Percentiles rank a stretch among this genome's conserved stretches.
phyloP scores from a whole-genome alignment of 2,329 filamentous ascomycete genomes.

The Fusarium pininemorale region DNA sequence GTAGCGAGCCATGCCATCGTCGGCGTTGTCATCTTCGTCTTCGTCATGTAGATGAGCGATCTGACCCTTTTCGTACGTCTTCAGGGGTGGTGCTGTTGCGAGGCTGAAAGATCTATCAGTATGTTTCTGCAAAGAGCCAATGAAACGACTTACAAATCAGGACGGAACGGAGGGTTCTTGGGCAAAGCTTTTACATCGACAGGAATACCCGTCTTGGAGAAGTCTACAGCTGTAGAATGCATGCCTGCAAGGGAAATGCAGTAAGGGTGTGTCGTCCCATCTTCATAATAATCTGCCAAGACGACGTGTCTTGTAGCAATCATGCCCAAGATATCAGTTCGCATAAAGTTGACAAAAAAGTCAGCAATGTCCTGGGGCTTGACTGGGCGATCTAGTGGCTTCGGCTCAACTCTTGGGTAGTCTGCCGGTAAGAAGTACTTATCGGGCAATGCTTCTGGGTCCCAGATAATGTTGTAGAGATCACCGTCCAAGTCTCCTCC shows the following conservation, averaged over 20 bases:
- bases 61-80: slow-evolving; percentile 56
- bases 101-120: slow-evolving; percentile 47
- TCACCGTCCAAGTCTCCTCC: slow-evolving; percentile 89
- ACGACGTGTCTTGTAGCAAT: slow-evolving; percentile 73
- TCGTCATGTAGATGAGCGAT: slow-evolving; percentile 44
- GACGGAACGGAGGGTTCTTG: slow-evolving; percentile 51
- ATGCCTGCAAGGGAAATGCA: slow-evolving; percentile 68
- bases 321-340: slow-evolving; percentile 70
- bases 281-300: slow-evolving; percentile 64
- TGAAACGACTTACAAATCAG: slow-evolving; percentile 61
- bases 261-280: slow-evolving; percentile 61
- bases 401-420: slow-evolving; percentile 68
- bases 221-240: slow-evolving; percentile 78
- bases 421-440: slow-evolving; percentile 68
- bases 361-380: slow-evolving; percentile 73
- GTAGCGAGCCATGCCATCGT: slow-evolving; percentile 54
- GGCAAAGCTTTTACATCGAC: slow-evolving; percentile 59
- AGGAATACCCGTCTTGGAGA: slow-evolving; percentile 76
- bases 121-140: fast-evolving
- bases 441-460: slow-evolving; percentile 59
- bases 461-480: slow-evolving; percentile 82
- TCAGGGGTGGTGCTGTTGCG: slow-evolving; percentile 55
- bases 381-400: slow-evolving; percentile 70
- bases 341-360: slow-evolving; percentile 84
- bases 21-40: slow-evolving; percentile 52